A percentile compares a stretch with the other conserved stretches of the same genome.
phyloP scores from a whole-genome alignment of 164 flowering plant species.

The Nymphaea colorata region DNA sequence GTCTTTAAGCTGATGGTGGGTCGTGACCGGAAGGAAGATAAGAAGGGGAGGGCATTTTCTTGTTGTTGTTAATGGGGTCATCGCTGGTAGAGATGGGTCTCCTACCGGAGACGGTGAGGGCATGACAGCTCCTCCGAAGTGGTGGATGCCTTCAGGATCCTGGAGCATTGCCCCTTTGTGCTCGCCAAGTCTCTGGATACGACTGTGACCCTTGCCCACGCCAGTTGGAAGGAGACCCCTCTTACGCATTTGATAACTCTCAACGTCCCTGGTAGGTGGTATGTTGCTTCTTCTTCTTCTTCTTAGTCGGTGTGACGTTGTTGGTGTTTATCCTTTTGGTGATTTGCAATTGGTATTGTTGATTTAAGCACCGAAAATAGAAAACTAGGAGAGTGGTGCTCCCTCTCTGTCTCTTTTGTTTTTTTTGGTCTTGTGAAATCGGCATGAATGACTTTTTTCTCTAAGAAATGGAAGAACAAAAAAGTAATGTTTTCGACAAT shows the following conservation, averaged over 20 bases:
- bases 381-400: no score
- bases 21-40: no score
- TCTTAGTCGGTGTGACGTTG: neutral
- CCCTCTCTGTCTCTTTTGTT: no score
- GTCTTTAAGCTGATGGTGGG: no score
- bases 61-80: neutral
- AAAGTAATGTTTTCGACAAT: no score
- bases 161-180: constrained; percentile 28
- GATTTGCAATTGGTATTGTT: no score
- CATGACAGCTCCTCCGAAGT: constrained; percentile 16
- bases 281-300: constrained; percentile 3
- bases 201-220: constrained; percentile 13
- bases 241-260: constrained; percentile 22
- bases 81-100: neutral
- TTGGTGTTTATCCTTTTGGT: neutral
- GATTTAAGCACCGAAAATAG: no score
- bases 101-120: constrained; percentile 6
- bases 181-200: constrained; percentile 18
- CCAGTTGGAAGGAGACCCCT: constrained; percentile 42
- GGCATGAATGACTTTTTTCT: no score
- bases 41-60: neutral
- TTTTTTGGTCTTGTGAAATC: no score
- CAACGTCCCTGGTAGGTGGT: constrained; percentile 16
- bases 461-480: no score
- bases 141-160: constrained; percentile 28